Percentiles rank a stretch among this genome's conserved stretches.
These are phyloP conservation scores for Entophlyctis luteolus DNA, from an alignment of 192 early-diverging fungal genomes.

Conservation along the genomic window DNA sequence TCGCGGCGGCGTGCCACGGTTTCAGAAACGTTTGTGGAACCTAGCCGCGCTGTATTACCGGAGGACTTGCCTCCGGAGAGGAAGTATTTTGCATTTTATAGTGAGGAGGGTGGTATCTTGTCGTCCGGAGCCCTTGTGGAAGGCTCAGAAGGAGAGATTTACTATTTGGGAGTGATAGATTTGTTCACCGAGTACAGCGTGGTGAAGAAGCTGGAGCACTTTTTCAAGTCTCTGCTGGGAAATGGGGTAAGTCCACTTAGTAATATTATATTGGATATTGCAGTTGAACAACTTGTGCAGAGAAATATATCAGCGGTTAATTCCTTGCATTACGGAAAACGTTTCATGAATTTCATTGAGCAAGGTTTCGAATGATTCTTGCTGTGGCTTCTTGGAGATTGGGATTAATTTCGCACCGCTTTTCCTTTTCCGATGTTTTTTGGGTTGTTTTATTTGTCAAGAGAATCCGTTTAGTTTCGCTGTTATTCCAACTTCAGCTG, in stretches of 20 bases:
- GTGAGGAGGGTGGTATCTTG: constrained; percentile 83
- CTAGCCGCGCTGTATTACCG: constrained; percentile 3
- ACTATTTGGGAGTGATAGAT: constrained; percentile 97
- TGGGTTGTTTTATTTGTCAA: too few relatives aligned
- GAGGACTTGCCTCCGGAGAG: constrained; percentile 39
- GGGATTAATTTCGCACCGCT: too few relatives aligned
- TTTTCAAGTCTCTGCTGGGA: constrained; percentile 78
- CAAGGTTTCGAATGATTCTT: too few relatives aligned
- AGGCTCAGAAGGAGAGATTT: constrained; percentile 60
- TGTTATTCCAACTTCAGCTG: too few relatives aligned
- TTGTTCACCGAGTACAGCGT: constrained; percentile 93
- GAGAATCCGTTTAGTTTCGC: too few relatives aligned
- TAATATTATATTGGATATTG: neutral
- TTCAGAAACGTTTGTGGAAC: neutral
- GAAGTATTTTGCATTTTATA: constrained; percentile 79
- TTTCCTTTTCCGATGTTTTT: too few relatives aligned
- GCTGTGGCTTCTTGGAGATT: too few relatives aligned
- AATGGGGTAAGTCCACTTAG: constrained; percentile 54
- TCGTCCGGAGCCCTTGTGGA: constrained; percentile 71
- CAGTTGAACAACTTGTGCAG: neutral
- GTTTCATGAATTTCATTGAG: constrained; percentile 93
- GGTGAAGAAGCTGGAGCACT: constrained; percentile 82
- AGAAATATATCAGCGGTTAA: constrained; percentile 73
- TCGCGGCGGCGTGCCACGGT: neutral
- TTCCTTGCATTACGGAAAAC: constrained; percentile 78